phyloP scores from a whole-genome alignment of 106 monocot genomes.

The Dendrobium chrysotoxum region DNA sequence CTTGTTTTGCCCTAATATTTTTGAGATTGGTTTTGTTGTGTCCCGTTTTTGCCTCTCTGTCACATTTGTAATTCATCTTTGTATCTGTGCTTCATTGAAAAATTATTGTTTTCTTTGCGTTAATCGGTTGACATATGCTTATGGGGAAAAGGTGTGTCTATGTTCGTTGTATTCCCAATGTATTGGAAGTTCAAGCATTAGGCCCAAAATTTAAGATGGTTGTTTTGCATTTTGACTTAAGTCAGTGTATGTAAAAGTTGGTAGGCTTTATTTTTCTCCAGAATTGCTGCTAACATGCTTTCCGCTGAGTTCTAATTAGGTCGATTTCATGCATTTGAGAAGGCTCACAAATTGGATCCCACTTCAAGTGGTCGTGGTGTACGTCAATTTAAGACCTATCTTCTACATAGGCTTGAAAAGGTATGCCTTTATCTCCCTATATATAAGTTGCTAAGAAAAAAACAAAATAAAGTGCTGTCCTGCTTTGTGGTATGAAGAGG shows the following conservation, averaged over 20 bases:
- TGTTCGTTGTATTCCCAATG: neutral
- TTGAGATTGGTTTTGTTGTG: neutral
- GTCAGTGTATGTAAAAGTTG: neutral
- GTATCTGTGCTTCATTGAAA: neutral
- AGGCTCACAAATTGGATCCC: conserved; percentile 67
- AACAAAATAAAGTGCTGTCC: neutral
- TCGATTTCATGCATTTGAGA: conserved; percentile 95
- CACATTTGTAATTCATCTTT: neutral
- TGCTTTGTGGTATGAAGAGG: conserved; percentile 1
- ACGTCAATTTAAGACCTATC: conserved; percentile 95
- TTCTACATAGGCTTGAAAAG: conserved; percentile 88
- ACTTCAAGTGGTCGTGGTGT: conserved; percentile 86
- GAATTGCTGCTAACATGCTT: neutral
- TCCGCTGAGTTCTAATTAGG: conserved; percentile 26
- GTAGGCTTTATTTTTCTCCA: neutral
- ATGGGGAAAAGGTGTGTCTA: neutral
- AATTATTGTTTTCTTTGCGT: neutral
- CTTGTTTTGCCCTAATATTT: neutral
- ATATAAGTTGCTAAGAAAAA: neutral
- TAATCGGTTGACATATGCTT: neutral
- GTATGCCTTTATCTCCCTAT: conserved; percentile 17
- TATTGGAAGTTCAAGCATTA: neutral
- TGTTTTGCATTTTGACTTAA: neutral
- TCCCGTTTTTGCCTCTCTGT: neutral
- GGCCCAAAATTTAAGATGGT: no score